These are phyloP conservation scores for Leishmania arabica DNA, from an alignment of 208 protist species.

Conservation along the genomic window DNA sequence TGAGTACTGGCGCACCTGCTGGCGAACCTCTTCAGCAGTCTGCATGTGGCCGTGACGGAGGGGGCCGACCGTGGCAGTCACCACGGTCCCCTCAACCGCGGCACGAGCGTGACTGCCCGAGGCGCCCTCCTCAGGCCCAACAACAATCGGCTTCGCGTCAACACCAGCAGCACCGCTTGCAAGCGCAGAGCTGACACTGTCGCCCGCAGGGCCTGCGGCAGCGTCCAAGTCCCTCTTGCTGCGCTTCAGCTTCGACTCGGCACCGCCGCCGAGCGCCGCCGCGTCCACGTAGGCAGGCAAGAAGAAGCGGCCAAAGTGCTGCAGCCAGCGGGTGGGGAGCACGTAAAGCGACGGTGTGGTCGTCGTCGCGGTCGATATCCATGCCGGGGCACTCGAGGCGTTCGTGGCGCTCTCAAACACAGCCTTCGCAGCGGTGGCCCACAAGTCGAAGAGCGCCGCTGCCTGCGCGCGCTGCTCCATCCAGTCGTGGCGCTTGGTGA, in stretches of 20 bases:
- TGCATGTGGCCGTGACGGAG: slow-evolving; percentile 20
- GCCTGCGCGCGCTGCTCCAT: slow-evolving; percentile 18
- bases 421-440: slow-evolving; percentile 33
- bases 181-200: background rate
- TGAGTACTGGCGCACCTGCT: slow-evolving; percentile 23
- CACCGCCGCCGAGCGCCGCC: slow-evolving; percentile 27
- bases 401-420: slow-evolving; percentile 28
- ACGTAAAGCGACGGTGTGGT: slow-evolving; percentile 32
- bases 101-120: background rate
- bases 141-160: no score
- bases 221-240: slow-evolving; percentile 22
- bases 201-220: background rate
- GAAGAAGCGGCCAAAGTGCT: slow-evolving; percentile 63
- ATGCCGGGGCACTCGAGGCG: slow-evolving; percentile 6
- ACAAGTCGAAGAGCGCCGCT: slow-evolving; percentile 23
- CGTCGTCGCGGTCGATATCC: slow-evolving; percentile 3
- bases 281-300: slow-evolving; percentile 51
- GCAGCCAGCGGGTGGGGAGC: slow-evolving; percentile 69
- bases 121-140: background rate
- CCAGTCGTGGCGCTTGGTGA: slow-evolving; percentile 32
- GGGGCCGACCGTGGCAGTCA: background rate
- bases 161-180: background rate
- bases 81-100: background rate
- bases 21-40: slow-evolving; percentile 11
- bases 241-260: slow-evolving; percentile 38